These are phyloP conservation scores for Microthyrium microscopicum DNA, from an alignment of 2,329 filamentous ascomycete genomes.

Conservation along the genomic window DNA sequence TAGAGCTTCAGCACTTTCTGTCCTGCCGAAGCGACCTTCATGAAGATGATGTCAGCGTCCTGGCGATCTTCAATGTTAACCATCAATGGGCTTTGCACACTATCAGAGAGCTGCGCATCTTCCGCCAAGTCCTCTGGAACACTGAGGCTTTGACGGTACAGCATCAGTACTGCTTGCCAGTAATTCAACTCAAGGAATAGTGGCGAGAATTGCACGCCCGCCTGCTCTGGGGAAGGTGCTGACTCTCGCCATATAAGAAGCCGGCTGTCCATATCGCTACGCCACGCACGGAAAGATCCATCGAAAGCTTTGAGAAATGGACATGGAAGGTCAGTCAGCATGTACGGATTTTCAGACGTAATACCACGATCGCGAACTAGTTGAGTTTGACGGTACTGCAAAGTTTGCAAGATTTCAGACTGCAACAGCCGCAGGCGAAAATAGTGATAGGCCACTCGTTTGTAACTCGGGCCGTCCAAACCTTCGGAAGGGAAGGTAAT, in stretches of 20 bases:
- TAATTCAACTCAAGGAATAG: slow-evolving; percentile 92
- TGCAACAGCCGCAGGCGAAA: slow-evolving; percentile 76
- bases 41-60: slow-evolving; percentile 80
- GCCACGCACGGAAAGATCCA: slow-evolving; percentile 67
- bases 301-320: slow-evolving; percentile 73
- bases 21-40: slow-evolving; percentile 88
- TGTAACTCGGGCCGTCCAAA: slow-evolving; percentile 59
- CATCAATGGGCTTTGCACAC: slow-evolving; percentile 42
- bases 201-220: slow-evolving; percentile 74
- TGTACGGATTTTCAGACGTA: slow-evolving; percentile 50
- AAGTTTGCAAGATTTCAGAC: slow-evolving; percentile 85
- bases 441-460: slow-evolving; percentile 82
- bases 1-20: slow-evolving; percentile 87
- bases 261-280: slow-evolving; percentile 68
- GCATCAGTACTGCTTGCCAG: slow-evolving; percentile 92
- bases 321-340: slow-evolving; percentile 63
- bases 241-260: slow-evolving; percentile 75
- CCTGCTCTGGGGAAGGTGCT: slow-evolving; percentile 60
- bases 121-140: slow-evolving; percentile 72
- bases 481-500: slow-evolving; percentile 45
- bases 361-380: slow-evolving; percentile 51
- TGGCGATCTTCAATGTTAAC: slow-evolving; percentile 50
- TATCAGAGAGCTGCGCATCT: slow-evolving; percentile 47
- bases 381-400: slow-evolving; percentile 83
- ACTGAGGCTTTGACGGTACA: slow-evolving; percentile 79